phyloP scores from a whole-genome alignment of 352 stramenopile genomes.

The Saprolegnia parasitica region DNA sequence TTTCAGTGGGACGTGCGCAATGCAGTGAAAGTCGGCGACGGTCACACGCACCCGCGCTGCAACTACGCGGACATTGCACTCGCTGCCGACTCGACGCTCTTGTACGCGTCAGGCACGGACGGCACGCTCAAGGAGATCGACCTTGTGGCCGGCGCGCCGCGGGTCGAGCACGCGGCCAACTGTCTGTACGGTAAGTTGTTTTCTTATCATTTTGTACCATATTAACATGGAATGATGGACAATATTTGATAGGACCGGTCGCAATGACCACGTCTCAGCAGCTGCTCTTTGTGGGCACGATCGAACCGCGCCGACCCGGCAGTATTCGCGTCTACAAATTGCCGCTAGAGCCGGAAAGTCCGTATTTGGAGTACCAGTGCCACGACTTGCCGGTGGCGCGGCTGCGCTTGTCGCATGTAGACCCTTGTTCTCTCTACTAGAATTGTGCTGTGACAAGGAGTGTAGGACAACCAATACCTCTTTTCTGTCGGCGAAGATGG shows the following conservation, averaged over 20 bases:
- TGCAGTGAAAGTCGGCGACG: conserved; percentile 70
- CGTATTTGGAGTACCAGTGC: conserved; percentile 68
- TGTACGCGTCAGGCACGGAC: conserved; percentile 89
- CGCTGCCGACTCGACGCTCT: conserved; percentile 54
- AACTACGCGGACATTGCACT: conserved; percentile 63
- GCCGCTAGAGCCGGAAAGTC: conserved; percentile 55
- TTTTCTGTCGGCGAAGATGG: conserved; percentile 91
- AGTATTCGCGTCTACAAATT: conserved; percentile 68
- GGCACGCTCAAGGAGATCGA: conserved; percentile 88
- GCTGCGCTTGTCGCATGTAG: conserved; percentile 50
- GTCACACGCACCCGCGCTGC: conserved; percentile 68
- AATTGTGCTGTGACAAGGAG: neutral
- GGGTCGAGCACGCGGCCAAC: conserved; percentile 55
- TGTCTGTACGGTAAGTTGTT: conserved; percentile 32
- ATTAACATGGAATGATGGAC: neutral
- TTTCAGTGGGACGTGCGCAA: conserved; percentile 71
- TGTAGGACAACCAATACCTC: conserved; percentile 88
- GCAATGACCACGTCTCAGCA: conserved; percentile 80
- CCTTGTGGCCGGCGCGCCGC: conserved; percentile 50
- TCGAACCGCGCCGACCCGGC: conserved; percentile 63
- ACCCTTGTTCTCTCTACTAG: neutral
- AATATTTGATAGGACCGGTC: conserved; percentile 57
- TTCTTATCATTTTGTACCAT: neutral
- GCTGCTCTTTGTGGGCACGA: conserved; percentile 84
- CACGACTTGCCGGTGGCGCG: conserved; percentile 73